Conservation (phyloP, 2,329 filamentous ascomycete genomes). For the Gnomoniopsis sp. region DNA sequence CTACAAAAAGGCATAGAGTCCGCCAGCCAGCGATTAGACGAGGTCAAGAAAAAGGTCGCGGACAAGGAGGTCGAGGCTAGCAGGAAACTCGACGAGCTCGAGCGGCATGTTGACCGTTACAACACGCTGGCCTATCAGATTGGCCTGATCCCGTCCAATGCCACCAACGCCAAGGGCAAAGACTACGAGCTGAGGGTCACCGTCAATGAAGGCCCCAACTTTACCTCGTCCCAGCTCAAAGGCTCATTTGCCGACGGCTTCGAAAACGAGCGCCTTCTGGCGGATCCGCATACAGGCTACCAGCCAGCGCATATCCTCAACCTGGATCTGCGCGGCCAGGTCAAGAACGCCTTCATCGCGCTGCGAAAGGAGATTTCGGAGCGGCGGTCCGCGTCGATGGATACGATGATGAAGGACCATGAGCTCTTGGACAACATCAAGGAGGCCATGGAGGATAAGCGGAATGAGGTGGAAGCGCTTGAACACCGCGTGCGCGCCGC, state of each 20-base stretch:
- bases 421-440: conserved; percentile 92
- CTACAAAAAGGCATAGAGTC: conserved; percentile 85
- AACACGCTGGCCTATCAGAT: conserved; percentile 94
- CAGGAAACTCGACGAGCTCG: conserved; percentile 84
- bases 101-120: conserved; percentile 83
- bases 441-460: conserved; percentile 95
- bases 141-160: conserved; percentile 79
- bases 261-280: conserved; percentile 73
- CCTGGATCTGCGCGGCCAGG: conserved; percentile 77
- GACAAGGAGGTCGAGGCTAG: conserved; percentile 89
- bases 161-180: conserved; percentile 77
- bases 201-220: conserved; percentile 76
- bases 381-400: conserved; percentile 74
- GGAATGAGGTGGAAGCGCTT: conserved; percentile 85
- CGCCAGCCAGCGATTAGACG: conserved; percentile 72
- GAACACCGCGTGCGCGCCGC: conserved; percentile 85
- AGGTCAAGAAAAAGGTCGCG: conserved; percentile 75
- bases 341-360: conserved; percentile 73
- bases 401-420: conserved; percentile 91
- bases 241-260: conserved; percentile 35
- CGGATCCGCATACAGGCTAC: conserved; percentile 80
- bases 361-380: conserved; percentile 92
- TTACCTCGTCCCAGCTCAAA: conserved; percentile 61
- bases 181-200: conserved; percentile 83
- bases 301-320: conserved; percentile 86